Conservation (phyloP, 805 yeast genomes). For the Lipomyces starkeyi region DNA sequence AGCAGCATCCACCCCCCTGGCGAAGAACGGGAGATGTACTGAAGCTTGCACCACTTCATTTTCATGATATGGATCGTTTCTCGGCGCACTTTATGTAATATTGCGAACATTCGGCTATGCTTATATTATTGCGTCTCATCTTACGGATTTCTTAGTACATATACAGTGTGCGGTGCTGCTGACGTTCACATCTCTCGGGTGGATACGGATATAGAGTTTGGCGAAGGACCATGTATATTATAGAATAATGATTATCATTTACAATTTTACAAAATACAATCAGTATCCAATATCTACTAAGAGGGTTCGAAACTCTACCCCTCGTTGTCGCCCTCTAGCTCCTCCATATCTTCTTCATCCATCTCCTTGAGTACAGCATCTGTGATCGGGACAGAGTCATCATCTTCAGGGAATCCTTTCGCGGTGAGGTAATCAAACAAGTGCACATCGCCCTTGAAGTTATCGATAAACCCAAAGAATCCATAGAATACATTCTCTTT, state of each 20-base stretch:
- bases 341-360: slow-evolving; percentile 46
- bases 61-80: not conserved
- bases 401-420: slow-evolving; percentile 42
- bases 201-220: not conserved
- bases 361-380: slow-evolving; percentile 42
- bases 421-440: slow-evolving; percentile 61
- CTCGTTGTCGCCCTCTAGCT: slow-evolving; percentile 47
- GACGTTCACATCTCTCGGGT: not conserved
- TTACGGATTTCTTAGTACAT: not conserved
- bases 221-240: not conserved
- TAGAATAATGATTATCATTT: not conserved
- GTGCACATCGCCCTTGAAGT: slow-evolving; percentile 54
- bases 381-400: slow-evolving; percentile 26
- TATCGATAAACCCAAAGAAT: slow-evolving; percentile 88
- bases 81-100: not conserved
- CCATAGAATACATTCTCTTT: slow-evolving; percentile 81
- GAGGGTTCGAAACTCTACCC: slow-evolving; percentile 26
- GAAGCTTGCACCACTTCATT: not conserved
- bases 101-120: not conserved
- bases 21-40: not conserved
- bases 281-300: not conserved
- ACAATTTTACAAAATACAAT: not conserved
- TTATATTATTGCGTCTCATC: not conserved
- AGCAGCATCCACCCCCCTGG: not conserved
- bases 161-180: not conserved